Evolutionary conservation across 345 rosid species (phyloP).

Genomic region (Linum usitatissimum): DNA sequence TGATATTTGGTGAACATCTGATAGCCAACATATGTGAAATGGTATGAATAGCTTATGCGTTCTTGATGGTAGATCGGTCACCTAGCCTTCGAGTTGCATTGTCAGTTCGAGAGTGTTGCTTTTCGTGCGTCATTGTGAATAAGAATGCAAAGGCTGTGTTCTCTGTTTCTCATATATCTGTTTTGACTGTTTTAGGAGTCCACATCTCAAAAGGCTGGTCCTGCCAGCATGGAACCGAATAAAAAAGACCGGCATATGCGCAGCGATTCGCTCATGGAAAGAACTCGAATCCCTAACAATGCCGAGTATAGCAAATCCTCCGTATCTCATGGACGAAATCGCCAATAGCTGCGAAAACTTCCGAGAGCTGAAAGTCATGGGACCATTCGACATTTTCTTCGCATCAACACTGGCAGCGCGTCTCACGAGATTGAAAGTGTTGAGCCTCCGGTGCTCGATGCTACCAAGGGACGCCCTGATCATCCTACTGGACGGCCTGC

Average conservation of each 20-base stretch:
- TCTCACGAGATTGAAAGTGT: constrained; percentile 44
- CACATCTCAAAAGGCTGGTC: constrained; percentile 49
- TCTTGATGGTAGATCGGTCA: no score
- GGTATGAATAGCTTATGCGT: no score
- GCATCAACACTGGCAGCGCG: constrained; percentile 30
- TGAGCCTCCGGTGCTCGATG: constrained; percentile 66
- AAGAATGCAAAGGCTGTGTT: no score
- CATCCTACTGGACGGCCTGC: constrained; percentile 44
- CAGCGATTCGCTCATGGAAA: constrained; percentile 54
- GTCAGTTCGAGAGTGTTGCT: no score
- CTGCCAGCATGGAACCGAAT: constrained; percentile 87
- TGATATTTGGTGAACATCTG: no score
- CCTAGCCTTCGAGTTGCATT: no score
- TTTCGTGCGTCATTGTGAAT: no score
- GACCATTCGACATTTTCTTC: constrained; percentile 46
- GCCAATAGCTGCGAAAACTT: constrained; percentile 53
- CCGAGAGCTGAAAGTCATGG: constrained; percentile 70
- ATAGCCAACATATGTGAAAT: no score
- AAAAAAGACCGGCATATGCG: constrained; percentile 58
- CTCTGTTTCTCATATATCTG: neutral
- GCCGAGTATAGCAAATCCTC: constrained; percentile 71
- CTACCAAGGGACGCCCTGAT: constrained; percentile 50
- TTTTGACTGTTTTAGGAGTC: constrained; percentile 37
- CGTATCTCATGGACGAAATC: constrained; percentile 57
- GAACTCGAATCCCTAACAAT: constrained; percentile 83